Percentiles rank a stretch among this genome's conserved stretches.
Conservation (phyloP, 2,329 filamentous ascomycete genomes). For the Microdochium paspali region DNA sequence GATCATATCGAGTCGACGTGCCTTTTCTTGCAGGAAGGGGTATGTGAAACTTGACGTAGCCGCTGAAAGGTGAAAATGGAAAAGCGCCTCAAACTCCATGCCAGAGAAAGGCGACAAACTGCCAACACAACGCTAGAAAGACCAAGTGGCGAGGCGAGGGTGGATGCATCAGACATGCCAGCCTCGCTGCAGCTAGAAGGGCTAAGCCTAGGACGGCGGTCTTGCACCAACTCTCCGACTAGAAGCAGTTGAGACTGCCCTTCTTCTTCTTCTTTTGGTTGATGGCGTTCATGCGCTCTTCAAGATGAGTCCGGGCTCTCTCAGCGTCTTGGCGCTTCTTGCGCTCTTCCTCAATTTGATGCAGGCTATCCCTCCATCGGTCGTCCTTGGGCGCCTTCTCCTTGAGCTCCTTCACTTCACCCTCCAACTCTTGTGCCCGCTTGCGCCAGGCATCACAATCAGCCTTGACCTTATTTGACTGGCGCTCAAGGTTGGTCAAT, state of each 20-base stretch:
- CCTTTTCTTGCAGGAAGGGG: neutral
- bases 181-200: neutral
- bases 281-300: constrained; percentile 89
- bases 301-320: constrained; percentile 76
- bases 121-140: neutral
- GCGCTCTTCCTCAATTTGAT: constrained; percentile 92
- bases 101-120: neutral
- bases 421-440: constrained; percentile 68
- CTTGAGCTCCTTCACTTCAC: constrained; percentile 58
- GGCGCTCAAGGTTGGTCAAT: constrained; percentile 83
- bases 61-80: neutral
- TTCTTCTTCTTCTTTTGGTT: constrained; percentile 95
- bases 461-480: constrained; percentile 82
- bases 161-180: neutral
- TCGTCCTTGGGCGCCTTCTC: constrained; percentile 44
- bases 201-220: constrained; percentile 1
- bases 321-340: constrained; percentile 88
- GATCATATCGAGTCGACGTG: neutral
- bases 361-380: constrained; percentile 55
- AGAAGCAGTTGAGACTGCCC: constrained; percentile 95
- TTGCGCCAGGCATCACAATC: constrained; percentile 89
- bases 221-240: constrained; percentile 25
- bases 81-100: neutral
- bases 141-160: neutral
- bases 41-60: neutral